Percentiles rank a stretch among this genome's conserved stretches.
These are phyloP conservation scores for Excoecaria agallocha DNA, from an alignment of 345 rosid genomes.

Conservation along the genomic window DNA sequence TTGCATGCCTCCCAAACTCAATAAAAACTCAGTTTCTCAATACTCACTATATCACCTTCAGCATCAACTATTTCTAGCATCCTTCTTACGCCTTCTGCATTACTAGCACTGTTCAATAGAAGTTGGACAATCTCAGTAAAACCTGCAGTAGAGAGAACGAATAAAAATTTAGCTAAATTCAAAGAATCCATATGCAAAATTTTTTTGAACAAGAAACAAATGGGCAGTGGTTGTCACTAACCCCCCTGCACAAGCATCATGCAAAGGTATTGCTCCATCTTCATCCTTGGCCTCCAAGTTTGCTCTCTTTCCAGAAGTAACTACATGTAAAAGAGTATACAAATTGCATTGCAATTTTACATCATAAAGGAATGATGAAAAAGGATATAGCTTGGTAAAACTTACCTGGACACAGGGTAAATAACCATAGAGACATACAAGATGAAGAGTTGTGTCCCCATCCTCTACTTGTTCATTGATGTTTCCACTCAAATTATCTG, in stretches of 20 bases:
- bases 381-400: conserved; percentile 6
- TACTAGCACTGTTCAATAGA: conserved; percentile 53
- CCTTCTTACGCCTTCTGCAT: conserved; percentile 48
- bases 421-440: conserved; percentile 81
- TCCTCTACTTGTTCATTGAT: conserved; percentile 84
- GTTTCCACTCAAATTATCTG: conserved; percentile 72
- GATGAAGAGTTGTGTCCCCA: conserved; percentile 91
- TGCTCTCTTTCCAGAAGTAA: conserved; percentile 67
- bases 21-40: background rate
- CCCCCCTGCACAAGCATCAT: conserved; percentile 94
- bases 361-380: background rate
- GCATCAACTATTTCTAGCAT: conserved; percentile 70
- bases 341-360: background rate
- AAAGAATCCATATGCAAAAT: background rate
- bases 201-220: background rate
- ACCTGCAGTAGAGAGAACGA: conserved; percentile 39
- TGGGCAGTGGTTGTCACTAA: conserved; percentile 20
- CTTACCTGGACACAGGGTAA: conserved; percentile 79
- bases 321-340: background rate
- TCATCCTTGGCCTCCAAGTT: conserved; percentile 77
- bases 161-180: background rate
- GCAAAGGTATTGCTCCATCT: conserved; percentile 91
- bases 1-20: background rate
- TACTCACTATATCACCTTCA: conserved; percentile 86
- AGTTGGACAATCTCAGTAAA: conserved; percentile 62